Conservation (phyloP, 495 filamentous ascomycete species). For the Daldinia decipiens region DNA sequence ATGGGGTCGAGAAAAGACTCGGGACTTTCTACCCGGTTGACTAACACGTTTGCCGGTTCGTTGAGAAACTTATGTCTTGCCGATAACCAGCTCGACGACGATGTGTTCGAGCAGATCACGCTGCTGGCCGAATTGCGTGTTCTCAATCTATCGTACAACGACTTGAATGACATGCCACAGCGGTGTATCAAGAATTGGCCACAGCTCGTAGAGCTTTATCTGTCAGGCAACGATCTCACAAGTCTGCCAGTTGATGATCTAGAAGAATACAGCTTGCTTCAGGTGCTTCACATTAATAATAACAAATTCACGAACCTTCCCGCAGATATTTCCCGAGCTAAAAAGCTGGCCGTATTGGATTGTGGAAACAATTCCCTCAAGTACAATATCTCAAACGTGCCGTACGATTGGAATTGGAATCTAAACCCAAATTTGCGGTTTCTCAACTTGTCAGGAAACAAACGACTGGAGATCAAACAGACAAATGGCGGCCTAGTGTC, state of each 20-base stretch:
- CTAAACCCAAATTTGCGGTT: constrained; percentile 95
- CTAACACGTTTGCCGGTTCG: constrained; percentile 85
- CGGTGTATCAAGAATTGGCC: constrained; percentile 88
- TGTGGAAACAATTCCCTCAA: constrained; percentile 97
- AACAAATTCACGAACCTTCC: constrained; percentile 98
- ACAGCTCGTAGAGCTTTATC: constrained; percentile 87
- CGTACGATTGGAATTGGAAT: constrained; percentile 99
- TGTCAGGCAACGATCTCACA: constrained; percentile 94
- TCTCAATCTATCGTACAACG: constrained; percentile 95
- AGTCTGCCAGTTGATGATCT: constrained; percentile 93
- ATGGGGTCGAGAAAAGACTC: constrained; percentile 82
- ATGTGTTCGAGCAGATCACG: constrained; percentile 89
- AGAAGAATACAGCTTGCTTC: constrained; percentile 84
- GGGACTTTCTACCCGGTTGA: constrained; percentile 74
- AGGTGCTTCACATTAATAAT: constrained; percentile 92
- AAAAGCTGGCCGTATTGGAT: constrained; percentile 89
- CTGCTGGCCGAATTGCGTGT: constrained; percentile 85
- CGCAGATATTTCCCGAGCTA: constrained; percentile 92
- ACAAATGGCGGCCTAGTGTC: constrained; percentile 60
- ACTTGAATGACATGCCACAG: constrained; percentile 88
- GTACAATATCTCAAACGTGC: constrained; percentile 99
- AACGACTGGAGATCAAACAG: constrained; percentile 95
- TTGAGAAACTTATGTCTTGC: constrained; percentile 86
- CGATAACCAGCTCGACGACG: constrained; percentile 92
- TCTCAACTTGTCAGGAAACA: constrained; percentile 97